phyloP scores from a whole-genome alignment of 2,329 filamentous ascomycete genomes.

The Aspergillus versicolor region DNA sequence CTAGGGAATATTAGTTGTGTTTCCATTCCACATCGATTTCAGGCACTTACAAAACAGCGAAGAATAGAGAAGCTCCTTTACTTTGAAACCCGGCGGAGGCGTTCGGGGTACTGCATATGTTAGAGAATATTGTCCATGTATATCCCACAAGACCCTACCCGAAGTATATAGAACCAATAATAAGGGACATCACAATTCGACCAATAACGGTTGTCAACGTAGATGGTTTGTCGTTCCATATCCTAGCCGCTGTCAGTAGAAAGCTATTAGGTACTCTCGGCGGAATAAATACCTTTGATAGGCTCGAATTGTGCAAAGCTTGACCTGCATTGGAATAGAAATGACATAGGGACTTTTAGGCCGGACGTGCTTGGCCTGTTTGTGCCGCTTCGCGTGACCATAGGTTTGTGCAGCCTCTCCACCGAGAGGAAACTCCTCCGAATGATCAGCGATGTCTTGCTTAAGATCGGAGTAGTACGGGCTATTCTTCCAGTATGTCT shows the following conservation, averaged over 20 bases:
- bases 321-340: slow-evolving; percentile 72
- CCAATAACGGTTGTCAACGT: slow-evolving; percentile 65
- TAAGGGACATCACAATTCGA: slow-evolving; percentile 72
- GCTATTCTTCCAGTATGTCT: slow-evolving; percentile 47
- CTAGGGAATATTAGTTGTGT: slow-evolving; percentile 9
- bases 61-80: slow-evolving; percentile 78
- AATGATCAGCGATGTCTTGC: slow-evolving; percentile 35
- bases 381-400: slow-evolving; percentile 29
- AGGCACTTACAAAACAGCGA: slow-evolving; percentile 74
- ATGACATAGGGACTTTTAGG: slow-evolving; percentile 68
- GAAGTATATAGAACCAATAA: slow-evolving; percentile 62
- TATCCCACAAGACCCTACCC: slow-evolving; percentile 19
- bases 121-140: neutral
- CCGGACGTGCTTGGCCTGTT: slow-evolving; percentile 39
- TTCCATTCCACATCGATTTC: neutral
- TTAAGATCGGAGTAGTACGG: slow-evolving; percentile 30
- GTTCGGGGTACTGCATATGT: slow-evolving; percentile 66
- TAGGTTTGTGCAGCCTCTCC: slow-evolving; percentile 32
- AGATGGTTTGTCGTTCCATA: slow-evolving; percentile 73
- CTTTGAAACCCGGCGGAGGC: slow-evolving; percentile 73
- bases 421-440: slow-evolving; percentile 33
- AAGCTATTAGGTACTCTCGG: neutral
- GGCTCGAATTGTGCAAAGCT: slow-evolving; percentile 78
- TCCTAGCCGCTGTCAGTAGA: slow-evolving; percentile 36
- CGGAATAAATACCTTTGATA: slow-evolving; percentile 58